These are phyloP conservation scores for Fragosphaeria purpurea DNA, from an alignment of 2,329 filamentous ascomycete genomes.

Conservation along the genomic window DNA sequence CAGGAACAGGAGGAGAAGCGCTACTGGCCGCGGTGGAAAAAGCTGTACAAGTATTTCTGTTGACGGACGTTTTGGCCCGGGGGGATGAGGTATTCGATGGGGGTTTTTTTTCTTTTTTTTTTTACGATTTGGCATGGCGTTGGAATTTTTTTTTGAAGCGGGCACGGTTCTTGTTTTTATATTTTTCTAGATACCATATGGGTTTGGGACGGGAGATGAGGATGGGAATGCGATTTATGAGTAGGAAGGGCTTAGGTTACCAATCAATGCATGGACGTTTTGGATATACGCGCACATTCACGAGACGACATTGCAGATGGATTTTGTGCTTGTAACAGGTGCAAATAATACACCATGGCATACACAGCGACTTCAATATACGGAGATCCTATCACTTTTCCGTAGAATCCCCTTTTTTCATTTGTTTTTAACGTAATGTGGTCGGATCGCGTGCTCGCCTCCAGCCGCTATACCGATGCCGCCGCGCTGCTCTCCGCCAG, in stretches of 20 bases:
- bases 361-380: too few species aligned
- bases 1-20: constrained; percentile 69
- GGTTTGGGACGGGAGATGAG: background rate
- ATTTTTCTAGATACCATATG: background rate
- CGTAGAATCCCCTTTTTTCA: too few species aligned
- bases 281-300: too few species aligned
- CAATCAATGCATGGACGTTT: too few species aligned
- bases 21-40: constrained; percentile 69
- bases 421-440: too few species aligned
- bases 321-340: too few species aligned
- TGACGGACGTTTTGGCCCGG: constrained; percentile 24
- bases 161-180: background rate
- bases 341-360: too few species aligned
- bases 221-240: background rate
- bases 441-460: too few species aligned
- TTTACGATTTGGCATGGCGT: constrained; percentile 4
- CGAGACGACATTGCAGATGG: too few species aligned
- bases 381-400: too few species aligned
- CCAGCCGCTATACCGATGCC: too few species aligned
- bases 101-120: background rate
- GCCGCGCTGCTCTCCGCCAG: constrained; percentile 11
- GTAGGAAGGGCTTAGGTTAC: too few species aligned
- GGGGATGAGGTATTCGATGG: background rate
- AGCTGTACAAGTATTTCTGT: constrained; percentile 62
- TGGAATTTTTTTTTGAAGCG: background rate